Conservation (phyloP, 805 yeast species). For the Spathaspora girioi region DNA sequence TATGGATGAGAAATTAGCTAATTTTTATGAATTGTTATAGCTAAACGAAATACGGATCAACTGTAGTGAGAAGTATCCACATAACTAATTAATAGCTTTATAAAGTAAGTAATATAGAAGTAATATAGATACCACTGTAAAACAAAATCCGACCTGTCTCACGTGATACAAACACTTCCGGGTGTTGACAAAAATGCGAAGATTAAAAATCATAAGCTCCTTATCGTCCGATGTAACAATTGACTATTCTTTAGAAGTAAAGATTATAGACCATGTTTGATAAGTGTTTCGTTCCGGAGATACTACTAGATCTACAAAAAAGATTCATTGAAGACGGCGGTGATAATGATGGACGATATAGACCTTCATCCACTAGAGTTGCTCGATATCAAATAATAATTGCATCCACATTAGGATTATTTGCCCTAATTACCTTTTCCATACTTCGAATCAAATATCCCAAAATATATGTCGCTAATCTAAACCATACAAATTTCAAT, state of each 20-base stretch:
- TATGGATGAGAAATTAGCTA: not conserved
- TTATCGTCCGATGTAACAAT: not conserved
- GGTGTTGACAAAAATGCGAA: not conserved
- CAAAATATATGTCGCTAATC: conserved; percentile 79
- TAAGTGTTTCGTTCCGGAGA: not conserved
- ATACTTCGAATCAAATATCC: conserved; percentile 71
- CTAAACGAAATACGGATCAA: no score
- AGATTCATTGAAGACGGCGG: not conserved
- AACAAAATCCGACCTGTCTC: not conserved
- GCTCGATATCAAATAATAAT: conserved; percentile 75
- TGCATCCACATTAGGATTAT: conserved; percentile 63
- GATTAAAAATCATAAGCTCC: not conserved
- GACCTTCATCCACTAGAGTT: conserved; percentile 42
- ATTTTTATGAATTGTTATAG: not conserved
- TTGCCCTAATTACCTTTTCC: conserved; percentile 69
- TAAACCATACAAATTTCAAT: conserved; percentile 43
- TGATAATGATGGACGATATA: conserved; percentile 5
- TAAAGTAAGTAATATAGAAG: no score
- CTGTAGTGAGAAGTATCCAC: no score
- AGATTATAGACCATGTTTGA: not conserved
- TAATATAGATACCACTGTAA: not conserved
- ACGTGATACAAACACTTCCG: not conserved
- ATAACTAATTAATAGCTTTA: no score
- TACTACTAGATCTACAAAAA: not conserved
- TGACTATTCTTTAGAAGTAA: not conserved